phyloP scores from a whole-genome alignment of 177 flowering plant species.

The Vitis hybrid region DNA sequence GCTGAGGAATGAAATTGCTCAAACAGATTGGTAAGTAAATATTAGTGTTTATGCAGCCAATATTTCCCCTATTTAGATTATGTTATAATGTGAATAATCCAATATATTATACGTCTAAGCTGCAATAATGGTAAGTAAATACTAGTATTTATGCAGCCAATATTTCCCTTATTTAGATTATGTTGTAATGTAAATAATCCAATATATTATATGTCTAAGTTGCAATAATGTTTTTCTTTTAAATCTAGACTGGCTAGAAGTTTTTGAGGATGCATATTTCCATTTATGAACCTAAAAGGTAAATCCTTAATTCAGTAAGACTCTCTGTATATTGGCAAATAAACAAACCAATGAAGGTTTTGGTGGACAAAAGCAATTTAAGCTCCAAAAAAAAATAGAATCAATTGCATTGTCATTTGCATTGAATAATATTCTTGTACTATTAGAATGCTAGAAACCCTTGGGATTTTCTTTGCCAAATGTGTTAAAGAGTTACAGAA shows the following conservation, averaged over 20 bases:
- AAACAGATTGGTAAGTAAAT: slow-evolving; percentile 81
- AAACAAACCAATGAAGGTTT: too few relatives aligned
- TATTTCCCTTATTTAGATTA: neutral
- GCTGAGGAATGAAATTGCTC: slow-evolving; percentile 85
- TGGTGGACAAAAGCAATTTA: too few relatives aligned
- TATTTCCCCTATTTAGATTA: neutral
- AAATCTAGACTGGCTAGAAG: neutral
- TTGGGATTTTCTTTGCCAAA: too few relatives aligned
- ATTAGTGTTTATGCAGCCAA: neutral
- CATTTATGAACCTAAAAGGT: too few relatives aligned
- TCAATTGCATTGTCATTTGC: too few relatives aligned
- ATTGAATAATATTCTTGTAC: too few relatives aligned
- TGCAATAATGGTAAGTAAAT: slow-evolving; percentile 49
- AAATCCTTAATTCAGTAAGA: too few relatives aligned
- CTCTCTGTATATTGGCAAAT: too few relatives aligned
- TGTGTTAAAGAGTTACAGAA: too few relatives aligned
- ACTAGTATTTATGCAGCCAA: neutral
- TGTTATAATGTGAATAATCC: neutral
- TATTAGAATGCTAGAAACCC: too few relatives aligned
- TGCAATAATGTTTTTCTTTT: neutral
- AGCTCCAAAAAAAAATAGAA: too few relatives aligned
- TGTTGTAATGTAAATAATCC: neutral
- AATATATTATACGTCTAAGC: neutral
- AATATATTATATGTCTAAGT: neutral
- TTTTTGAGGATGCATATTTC: too few relatives aligned